phyloP scores from a whole-genome alignment of 345 rosid species.

The Capsella bursapastoris region DNA sequence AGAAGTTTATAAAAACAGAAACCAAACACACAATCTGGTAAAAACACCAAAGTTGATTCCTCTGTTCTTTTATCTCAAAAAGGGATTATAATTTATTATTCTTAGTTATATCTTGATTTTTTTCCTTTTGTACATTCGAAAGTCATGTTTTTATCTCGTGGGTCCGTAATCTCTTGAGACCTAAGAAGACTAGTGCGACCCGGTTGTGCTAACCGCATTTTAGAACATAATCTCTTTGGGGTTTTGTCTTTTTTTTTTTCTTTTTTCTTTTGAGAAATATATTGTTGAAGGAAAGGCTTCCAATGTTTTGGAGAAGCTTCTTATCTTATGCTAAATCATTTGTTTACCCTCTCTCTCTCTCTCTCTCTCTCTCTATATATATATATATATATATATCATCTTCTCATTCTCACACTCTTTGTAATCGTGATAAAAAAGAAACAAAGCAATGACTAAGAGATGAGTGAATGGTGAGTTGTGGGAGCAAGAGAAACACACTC shows the following conservation, averaged over 20 bases:
- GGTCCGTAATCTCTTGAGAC: constrained; percentile 43
- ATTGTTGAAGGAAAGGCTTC: constrained; percentile 14
- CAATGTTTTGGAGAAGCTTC: constrained; percentile 30
- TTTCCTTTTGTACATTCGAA: constrained; percentile 33
- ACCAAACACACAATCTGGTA: constrained; percentile 28
- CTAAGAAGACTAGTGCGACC: constrained; percentile 36
- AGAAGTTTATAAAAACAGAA: not conserved
- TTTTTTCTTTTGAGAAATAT: constrained; percentile 18
- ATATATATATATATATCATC: not conserved
- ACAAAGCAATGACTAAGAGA: too few relatives aligned
- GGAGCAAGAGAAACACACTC: too few relatives aligned
- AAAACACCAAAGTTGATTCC: constrained; percentile 27
- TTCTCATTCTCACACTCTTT: not conserved
- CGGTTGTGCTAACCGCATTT: constrained; percentile 43
- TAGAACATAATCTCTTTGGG: constrained; percentile 22
- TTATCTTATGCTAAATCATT: constrained; percentile 10
- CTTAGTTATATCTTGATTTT: constrained; percentile 24
- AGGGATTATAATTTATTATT: constrained; percentile 25
- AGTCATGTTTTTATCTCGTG: constrained; percentile 19
- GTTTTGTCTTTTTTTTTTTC: not conserved
- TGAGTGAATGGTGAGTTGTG: too few relatives aligned
- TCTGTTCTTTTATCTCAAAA: constrained; percentile 28
- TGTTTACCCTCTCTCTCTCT: not conserved
- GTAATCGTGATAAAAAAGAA: too few relatives aligned
- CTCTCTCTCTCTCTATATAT: too few relatives aligned